Base-by-base conservation (phyloP, 1,284 basidiomycete species). In the Schizophyllum amplum region DNA sequence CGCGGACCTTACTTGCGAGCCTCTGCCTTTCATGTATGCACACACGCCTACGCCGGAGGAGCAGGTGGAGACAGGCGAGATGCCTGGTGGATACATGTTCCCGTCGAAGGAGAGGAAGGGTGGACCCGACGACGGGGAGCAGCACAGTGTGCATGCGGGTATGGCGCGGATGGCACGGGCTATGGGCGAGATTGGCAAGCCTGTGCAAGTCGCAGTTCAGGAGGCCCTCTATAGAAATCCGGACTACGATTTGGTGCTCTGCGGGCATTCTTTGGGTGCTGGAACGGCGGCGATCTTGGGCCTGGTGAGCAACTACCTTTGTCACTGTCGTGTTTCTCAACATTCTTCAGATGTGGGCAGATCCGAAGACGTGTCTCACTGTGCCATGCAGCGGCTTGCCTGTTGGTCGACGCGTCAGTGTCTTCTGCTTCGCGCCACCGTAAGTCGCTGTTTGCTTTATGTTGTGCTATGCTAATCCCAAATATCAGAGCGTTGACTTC, bases 251-350 rank as follows among this genome's bases (percentile, higher is more conserved):
- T 71, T 91, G 22, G 78, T 90, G 11, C 70, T 91, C 50, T 88
- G 85, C 62, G 94, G 94, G 1, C 94, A 96, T 68, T 92, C 90
- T 66, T 77, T 96, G 2, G 93, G 94, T 7, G 92, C 92, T 4
- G 93, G 91, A 0, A 89, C 94, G 0, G 88, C 87, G 9, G 78
- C 83, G 1, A 72, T 92, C 11, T 72, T 92, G n/a, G 88, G 84
- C 42, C 70, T 93, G 69, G 86, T 86, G 62, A 65, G 80, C 72
- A 46, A 42, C 4, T 13, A 3, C 50, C 20, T 46, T 25, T 20
- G 24, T 48, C 23, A n/a, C n/a, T n/a, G n/a, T 55, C 49, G 42
- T 47, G 21, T 33, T 42, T 60, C 48, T 48, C 60, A 47, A 57
- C n/a, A 20, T 24, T 50, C 51, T 49, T 42, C 62, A 90, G 88